Conservation (phyloP, 2,329 filamentous ascomycete genomes). For the Exophiala bonariae region DNA sequence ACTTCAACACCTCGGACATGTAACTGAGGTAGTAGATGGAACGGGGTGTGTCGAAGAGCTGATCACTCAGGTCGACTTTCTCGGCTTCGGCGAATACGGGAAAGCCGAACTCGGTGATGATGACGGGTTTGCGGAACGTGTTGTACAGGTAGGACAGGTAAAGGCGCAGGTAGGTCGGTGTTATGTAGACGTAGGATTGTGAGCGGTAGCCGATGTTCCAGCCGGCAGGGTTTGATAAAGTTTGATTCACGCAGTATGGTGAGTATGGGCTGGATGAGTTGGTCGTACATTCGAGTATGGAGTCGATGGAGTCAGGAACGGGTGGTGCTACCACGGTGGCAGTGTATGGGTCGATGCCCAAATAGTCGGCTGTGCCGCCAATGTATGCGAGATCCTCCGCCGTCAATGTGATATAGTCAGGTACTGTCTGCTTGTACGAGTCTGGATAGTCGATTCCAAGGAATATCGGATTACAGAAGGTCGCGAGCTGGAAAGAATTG, state of each 20-base stretch:
- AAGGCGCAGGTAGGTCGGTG: constrained; percentile 57
- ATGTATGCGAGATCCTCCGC: constrained; percentile 51
- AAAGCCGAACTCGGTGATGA: constrained; percentile 58
- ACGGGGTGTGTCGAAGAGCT: constrained; percentile 55
- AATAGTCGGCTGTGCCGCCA: constrained; percentile 54
- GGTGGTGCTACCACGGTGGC: constrained; percentile 55
- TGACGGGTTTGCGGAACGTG: constrained; percentile 53
- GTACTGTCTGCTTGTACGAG: constrained; percentile 33
- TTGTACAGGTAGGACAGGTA: constrained; percentile 63
- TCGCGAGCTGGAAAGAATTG: constrained; percentile 38
- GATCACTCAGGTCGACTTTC: constrained; percentile 46
- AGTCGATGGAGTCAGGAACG: constrained; percentile 30
- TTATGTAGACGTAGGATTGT: constrained; percentile 36
- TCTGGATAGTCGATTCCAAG: constrained; percentile 46
- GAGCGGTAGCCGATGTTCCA: constrained; percentile 58
- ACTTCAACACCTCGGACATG: constrained; percentile 55
- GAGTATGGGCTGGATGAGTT: constrained; percentile 48
- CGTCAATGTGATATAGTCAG: constrained; percentile 43
- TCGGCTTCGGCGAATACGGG: constrained; percentile 51
- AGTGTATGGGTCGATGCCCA: constrained; percentile 61
- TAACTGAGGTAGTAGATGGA: constrained; percentile 57
- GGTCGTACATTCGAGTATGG: constrained; percentile 49
- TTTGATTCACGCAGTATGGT: constrained; percentile 56
- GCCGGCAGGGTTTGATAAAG: constrained; percentile 48
- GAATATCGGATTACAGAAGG: constrained; percentile 47